Evolutionary conservation across 83 land plant species (phyloP).

Genomic region (Thuja plicata): DNA sequence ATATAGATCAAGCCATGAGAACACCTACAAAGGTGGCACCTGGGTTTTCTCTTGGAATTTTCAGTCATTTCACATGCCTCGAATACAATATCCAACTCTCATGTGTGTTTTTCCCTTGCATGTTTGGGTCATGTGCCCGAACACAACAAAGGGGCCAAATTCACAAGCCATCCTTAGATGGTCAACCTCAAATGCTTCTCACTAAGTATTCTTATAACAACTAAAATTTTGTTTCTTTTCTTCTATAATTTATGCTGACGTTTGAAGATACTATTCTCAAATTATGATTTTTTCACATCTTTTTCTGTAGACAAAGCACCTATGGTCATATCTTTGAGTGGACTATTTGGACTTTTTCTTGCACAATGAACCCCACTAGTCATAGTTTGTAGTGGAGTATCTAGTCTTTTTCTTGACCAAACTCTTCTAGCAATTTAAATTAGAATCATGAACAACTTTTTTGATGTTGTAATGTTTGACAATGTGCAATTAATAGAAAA

Average conservation of each 20-base stretch:
- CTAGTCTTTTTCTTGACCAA: constrained; percentile 62
- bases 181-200: too few species aligned
- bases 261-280: background rate
- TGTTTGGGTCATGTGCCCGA: too few species aligned
- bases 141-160: too few species aligned
- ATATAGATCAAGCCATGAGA: too few species aligned
- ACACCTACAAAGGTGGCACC: too few species aligned
- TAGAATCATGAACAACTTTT: constrained; percentile 17
- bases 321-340: constrained; percentile 33
- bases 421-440: constrained; percentile 29
- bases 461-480: constrained; percentile 27
- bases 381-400: constrained; percentile 40
- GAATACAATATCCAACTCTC: too few species aligned
- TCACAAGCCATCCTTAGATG: too few species aligned
- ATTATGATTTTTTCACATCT: background rate
- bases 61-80: too few species aligned
- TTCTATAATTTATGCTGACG: background rate
- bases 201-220: background rate
- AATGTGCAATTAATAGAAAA: constrained; percentile 66
- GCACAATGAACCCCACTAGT: too few species aligned
- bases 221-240: background rate
- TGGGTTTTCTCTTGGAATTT: too few species aligned
- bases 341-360: too few species aligned
- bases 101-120: too few species aligned
- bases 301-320: constrained; percentile 47